A percentile compares a stretch with the other conserved stretches of the same genome.
phyloP scores from a whole-genome alignment of 345 rosid genomes.

The Euphorbia peplus region DNA sequence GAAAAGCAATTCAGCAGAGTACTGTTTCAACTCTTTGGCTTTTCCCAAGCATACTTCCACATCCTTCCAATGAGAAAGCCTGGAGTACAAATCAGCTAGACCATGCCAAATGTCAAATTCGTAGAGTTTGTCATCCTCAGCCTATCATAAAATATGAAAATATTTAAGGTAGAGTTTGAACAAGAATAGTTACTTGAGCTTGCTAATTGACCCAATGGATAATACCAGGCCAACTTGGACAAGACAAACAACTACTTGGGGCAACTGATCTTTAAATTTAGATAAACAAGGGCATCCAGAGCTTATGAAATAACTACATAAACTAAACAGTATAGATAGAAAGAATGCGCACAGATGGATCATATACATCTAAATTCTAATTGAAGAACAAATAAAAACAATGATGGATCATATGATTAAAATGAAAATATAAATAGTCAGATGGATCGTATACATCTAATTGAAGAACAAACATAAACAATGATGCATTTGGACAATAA shows the following conservation, averaged over 20 bases:
- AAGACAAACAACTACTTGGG: neutral
- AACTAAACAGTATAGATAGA: neutral
- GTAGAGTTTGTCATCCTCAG: slow-evolving; percentile 56
- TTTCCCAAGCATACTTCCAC: slow-evolving; percentile 75
- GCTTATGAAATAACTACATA: neutral
- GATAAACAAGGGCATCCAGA: neutral
- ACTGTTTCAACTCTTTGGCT: slow-evolving; percentile 70
- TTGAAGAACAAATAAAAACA: no score
- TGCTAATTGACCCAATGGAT: neutral
- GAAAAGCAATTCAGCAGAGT: slow-evolving; percentile 62
- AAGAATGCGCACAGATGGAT: neutral
- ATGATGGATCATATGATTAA: no score
- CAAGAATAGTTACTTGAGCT: neutral
- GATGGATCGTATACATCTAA: neutral
- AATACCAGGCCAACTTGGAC: neutral
- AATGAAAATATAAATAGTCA: neutral
- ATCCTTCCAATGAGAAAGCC: slow-evolving; percentile 90
- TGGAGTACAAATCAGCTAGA: slow-evolving; percentile 73
- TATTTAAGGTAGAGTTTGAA: slow-evolving; percentile 7
- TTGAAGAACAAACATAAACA: neutral
- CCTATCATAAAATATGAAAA: slow-evolving; percentile 29
- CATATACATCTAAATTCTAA: no score
- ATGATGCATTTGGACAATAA: neutral
- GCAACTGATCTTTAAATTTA: neutral
- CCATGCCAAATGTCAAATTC: slow-evolving; percentile 97